Evolutionary conservation across 257 asterid genomes (phyloP).

Genomic region (Salvia rosmarinus): DNA sequence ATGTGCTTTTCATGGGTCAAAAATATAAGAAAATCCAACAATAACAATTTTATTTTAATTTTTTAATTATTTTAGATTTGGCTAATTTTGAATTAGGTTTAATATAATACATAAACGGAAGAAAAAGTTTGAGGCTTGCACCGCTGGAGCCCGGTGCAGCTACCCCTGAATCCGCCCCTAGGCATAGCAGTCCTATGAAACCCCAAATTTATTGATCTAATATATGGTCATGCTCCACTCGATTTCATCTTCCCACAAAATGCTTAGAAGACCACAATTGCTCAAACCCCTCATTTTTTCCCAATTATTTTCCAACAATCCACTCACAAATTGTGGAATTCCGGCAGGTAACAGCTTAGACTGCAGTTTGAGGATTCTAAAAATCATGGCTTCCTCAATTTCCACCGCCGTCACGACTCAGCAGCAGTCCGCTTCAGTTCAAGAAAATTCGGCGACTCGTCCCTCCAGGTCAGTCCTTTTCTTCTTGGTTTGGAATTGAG

Average conservation of each 20-base stretch:
- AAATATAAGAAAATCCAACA: no score
- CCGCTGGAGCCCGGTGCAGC: no score
- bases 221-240: slow-evolving; percentile 36
- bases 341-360: slow-evolving; percentile 14
- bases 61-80: no score
- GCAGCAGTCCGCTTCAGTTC: slow-evolving; percentile 44
- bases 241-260: slow-evolving; percentile 37
- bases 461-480: slow-evolving; percentile 62
- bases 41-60: no score
- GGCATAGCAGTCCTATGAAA: not conserved
- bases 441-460: slow-evolving; percentile 38
- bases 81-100: no score
- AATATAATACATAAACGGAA: no score
- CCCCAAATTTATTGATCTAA: slow-evolving; percentile 6
- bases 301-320: slow-evolving; percentile 26
- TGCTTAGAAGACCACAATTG: slow-evolving; percentile 32
- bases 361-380: slow-evolving; percentile 31
- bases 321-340: not conserved
- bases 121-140: no score
- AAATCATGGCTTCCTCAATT: slow-evolving; percentile 58
- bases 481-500: not conserved
- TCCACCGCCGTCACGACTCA: slow-evolving; percentile 52
- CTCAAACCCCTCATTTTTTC: slow-evolving; percentile 35
- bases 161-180: no score
- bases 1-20: no score